Conservation (phyloP, 1,139 yeast species). For the Protomyces arabidopsidicola region DNA sequence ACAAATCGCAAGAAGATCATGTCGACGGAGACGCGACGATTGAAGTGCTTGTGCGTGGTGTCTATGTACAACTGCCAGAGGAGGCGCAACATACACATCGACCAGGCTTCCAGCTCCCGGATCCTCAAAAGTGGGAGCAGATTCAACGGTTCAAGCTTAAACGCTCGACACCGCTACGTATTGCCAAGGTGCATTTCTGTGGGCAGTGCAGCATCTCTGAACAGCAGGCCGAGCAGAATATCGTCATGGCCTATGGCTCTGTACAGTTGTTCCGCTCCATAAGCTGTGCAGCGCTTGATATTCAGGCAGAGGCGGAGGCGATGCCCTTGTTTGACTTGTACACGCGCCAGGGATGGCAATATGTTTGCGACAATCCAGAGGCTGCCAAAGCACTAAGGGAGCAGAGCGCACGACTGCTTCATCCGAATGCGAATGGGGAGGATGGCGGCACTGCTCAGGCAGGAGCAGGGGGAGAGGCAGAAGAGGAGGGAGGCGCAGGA, state of each 20-base stretch:
- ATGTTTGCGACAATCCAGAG: slow-evolving; percentile 3
- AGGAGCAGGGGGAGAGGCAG: background rate
- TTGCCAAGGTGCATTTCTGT: slow-evolving; percentile 19
- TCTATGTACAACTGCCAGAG: slow-evolving; percentile 7
- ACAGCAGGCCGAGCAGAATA: background rate
- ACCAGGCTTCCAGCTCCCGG: background rate
- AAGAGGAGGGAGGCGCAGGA: background rate
- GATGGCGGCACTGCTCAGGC: background rate
- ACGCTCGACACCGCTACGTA: slow-evolving; percentile 2
- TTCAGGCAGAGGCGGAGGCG: background rate
- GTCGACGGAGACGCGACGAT: background rate
- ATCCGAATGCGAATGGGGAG: background rate
- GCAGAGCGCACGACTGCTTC: background rate
- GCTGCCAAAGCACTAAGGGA: background rate
- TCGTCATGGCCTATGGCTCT: slow-evolving; percentile 6
- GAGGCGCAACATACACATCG: background rate
- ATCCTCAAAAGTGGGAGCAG: slow-evolving; percentile 8
- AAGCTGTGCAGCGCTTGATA: slow-evolving; percentile 6
- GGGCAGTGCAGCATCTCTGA: slow-evolving; percentile 5
- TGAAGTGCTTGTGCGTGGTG: slow-evolving; percentile 16
- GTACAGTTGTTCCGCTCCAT: slow-evolving; percentile 12
- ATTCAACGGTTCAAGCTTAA: background rate
- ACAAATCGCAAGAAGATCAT: background rate
- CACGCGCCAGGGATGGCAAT: slow-evolving; percentile 17
- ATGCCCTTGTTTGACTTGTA: slow-evolving; percentile 12